Percentiles rank a stretch among this genome's conserved stretches.
phyloP scores from a whole-genome alignment of 116 monocot species.

The Phalaenopsis hybrid region DNA sequence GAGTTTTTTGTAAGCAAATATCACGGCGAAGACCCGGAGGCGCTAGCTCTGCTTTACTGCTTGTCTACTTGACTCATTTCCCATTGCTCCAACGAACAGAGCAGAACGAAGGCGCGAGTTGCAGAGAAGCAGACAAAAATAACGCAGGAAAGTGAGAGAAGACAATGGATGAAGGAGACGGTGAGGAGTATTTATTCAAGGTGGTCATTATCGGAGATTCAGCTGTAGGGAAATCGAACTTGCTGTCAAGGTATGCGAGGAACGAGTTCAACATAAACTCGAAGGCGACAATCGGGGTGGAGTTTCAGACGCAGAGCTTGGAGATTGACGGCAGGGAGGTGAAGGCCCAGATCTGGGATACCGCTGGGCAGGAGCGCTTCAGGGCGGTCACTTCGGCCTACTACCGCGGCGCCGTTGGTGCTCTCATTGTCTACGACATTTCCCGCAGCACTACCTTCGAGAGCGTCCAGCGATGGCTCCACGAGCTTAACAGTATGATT shows the following conservation, averaged over 20 bases:
- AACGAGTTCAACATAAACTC: slow-evolving; percentile 80
- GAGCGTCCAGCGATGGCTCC: slow-evolving; percentile 9
- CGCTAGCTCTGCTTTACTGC: neutral
- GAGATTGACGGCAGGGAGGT: slow-evolving; percentile 64
- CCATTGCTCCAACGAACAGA: neutral
- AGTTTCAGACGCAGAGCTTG: slow-evolving; percentile 79
- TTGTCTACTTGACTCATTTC: neutral
- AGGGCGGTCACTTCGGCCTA: slow-evolving; percentile 23
- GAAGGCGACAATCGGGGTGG: slow-evolving; percentile 87
- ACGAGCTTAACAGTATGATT: slow-evolving; percentile 5
- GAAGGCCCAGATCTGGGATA: slow-evolving; percentile 90
- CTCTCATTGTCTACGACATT: slow-evolving; percentile 6
- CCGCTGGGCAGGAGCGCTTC: slow-evolving; percentile 81
- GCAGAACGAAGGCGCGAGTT: neutral
- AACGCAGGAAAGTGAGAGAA: neutral
- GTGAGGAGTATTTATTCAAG: slow-evolving; percentile 71
- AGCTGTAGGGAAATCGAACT: slow-evolving; percentile 76
- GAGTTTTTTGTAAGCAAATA: no score
- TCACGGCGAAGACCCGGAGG: neutral
- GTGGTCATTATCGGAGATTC: slow-evolving; percentile 84
- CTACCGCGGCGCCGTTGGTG: slow-evolving; percentile 4
- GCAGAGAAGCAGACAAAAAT: neutral
- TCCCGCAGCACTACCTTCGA: slow-evolving; percentile 4
- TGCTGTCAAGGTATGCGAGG: slow-evolving; percentile 61
- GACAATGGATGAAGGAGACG: slow-evolving; percentile 16